Evolutionary conservation across 2,329 filamentous ascomycete genomes (phyloP).

Genomic region (Cephalotrichum gorgonifer): DNA sequence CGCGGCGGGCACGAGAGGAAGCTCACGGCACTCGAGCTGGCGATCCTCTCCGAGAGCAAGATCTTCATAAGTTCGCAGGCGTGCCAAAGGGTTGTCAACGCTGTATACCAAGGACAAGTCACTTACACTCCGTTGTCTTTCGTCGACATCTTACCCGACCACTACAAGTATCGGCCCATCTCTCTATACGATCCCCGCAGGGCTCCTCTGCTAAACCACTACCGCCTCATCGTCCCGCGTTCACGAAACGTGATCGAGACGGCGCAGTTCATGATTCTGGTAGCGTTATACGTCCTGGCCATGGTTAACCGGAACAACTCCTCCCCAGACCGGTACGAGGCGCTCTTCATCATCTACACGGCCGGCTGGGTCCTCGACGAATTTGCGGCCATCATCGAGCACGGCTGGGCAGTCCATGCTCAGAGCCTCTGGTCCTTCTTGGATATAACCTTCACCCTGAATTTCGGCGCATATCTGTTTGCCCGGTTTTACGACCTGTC

Average conservation of each 20-base stretch:
- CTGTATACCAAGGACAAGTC: constrained; percentile 70
- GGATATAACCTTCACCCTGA: constrained; percentile 63
- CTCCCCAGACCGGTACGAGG: constrained; percentile 46
- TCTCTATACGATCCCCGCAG: constrained; percentile 68
- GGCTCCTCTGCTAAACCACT: constrained; percentile 71
- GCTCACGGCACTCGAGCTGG: constrained; percentile 69
- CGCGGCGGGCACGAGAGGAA: constrained; percentile 42
- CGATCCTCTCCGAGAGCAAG: constrained; percentile 75
- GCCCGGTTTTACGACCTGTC: constrained; percentile 57
- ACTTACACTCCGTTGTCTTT: constrained; percentile 76
- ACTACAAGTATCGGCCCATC: constrained; percentile 76
- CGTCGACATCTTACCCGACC: constrained; percentile 74
- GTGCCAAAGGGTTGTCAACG: constrained; percentile 71
- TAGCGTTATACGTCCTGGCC: constrained; percentile 58
- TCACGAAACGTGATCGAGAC: constrained; percentile 69
- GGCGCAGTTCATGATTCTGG: constrained; percentile 59
- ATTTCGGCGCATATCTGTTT: constrained; percentile 61
- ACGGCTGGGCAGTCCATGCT: constrained; percentile 66
- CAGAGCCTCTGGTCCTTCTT: constrained; percentile 86
- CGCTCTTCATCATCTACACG: constrained; percentile 59
- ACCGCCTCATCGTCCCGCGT: constrained; percentile 71
- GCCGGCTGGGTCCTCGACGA: constrained; percentile 73
- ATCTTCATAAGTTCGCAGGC: constrained; percentile 66
- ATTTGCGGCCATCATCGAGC: constrained; percentile 65
- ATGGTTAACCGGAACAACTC: constrained; percentile 58